A percentile compares a stretch with the other conserved stretches of the same genome.
Conservation (phyloP, 768 basidiomycete species). For the Symmetrospora coprosmae region DNA sequence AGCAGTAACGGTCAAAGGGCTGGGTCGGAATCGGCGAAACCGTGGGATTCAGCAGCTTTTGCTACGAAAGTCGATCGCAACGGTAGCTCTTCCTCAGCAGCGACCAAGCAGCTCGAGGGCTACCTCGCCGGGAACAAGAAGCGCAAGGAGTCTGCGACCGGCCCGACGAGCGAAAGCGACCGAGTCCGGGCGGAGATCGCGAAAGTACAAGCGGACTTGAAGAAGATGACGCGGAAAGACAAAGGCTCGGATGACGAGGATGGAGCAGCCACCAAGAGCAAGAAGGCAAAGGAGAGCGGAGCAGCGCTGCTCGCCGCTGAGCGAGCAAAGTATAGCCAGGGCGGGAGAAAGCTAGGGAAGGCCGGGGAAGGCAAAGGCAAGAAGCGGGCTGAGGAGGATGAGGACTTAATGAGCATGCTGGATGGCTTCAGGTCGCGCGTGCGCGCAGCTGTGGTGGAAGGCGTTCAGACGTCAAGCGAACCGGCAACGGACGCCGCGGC, state of each 20-base stretch:
- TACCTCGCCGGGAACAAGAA: neutral
- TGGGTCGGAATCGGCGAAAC: neutral
- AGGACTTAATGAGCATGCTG: conserved; percentile 22
- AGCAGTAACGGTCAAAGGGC: neutral
- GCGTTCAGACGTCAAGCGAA: neutral
- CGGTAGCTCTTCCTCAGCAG: too few relatives aligned
- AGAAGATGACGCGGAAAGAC: conserved; percentile 24
- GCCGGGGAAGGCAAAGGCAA: conserved; percentile 6
- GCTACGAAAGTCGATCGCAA: neutral
- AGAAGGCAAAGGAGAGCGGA: conserved; percentile 23
- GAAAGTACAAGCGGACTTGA: conserved; percentile 19
- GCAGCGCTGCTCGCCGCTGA: conserved; percentile 31
- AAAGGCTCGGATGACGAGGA: conserved; percentile 19
- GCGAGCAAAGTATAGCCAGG: conserved; percentile 29
- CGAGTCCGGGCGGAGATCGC: conserved; percentile 30
- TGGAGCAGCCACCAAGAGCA: neutral
- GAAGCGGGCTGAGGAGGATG: conserved; percentile 24
- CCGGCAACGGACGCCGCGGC: conserved; percentile 6
- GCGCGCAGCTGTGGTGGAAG: conserved; percentile 22
- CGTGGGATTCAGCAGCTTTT: neutral
- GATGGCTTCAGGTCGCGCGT: conserved; percentile 30
- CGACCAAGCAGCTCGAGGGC: too few relatives aligned
- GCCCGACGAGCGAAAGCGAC: conserved; percentile 21
- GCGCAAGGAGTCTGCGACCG: conserved; percentile 4
- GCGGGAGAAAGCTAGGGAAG: neutral